Base-by-base conservation (phyloP, 2,329 filamentous ascomycete species). In the Colletotrichum sp. region DNA sequence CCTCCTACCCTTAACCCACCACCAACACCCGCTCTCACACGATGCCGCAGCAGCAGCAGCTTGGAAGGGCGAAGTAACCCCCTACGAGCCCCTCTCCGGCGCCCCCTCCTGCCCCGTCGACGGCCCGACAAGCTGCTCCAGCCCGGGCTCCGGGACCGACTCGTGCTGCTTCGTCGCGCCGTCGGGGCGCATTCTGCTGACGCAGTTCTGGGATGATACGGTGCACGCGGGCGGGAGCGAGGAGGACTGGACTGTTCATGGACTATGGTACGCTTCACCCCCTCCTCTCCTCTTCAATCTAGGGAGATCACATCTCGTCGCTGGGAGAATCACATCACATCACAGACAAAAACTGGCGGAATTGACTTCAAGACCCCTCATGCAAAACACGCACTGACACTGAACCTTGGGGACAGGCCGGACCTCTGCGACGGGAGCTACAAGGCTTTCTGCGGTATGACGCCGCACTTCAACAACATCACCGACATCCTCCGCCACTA, bases 181-280 rank as follows among this genome's bases (percentile, higher is more conserved):
- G 0, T 85, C 86, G 21, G 86, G 86, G 8, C 81, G 85, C 26
- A 78, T 88, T 71, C 79, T 87, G 63, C 79, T 88, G 44, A 85
- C 86, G 4, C 86, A 87, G 80, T 87, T 87, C 80, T 88, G 86
- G 86, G 86, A 88, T 69, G 79, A 83, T 34, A 78, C 86, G 76
- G 79, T 83, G 24, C 85, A 87, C 75, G 84, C 82, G 6, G 81
- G 82, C 5, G 86, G 85, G n/a, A 79, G 82, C 6, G 86, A 87
- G 75, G 81, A 85, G 73, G 86, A 87, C 72, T 88, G 86, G 86
- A 88, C 86, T 1, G 72, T 88, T 2, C 86, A 87, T 64, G 86
- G 86, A n/a, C 78, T 88, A 34, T 88, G 87, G 86, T 87, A 76
- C 34, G 36, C 18, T 12, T 15, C 8, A 24, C 24, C 15, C 18